Evolutionary conservation across 768 basidiomycete species (phyloP), one percentile per base, ranked within the genome.

Genomic region (Scleroderma citrinum): DNA sequence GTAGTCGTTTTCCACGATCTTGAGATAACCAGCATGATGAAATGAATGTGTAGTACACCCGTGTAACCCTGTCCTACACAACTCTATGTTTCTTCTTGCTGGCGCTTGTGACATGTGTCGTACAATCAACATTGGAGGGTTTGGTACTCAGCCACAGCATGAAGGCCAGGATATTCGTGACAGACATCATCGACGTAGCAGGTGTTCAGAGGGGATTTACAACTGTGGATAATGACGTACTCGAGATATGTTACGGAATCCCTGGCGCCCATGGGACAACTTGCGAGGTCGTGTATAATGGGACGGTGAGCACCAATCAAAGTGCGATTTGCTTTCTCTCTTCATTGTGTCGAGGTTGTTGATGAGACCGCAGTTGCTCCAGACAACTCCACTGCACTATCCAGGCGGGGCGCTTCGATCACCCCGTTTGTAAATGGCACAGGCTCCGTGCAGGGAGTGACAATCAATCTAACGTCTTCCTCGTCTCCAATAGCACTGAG

Each of bases 21-120:
- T 8, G 23, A 7, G 26, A 20, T 3, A 19, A 24, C 26, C 16
- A 37, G 41, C 29, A 24, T 32, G 20, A 54, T 17, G 7, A 19
- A 12, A 7, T 44, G 23, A 14, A n/a, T 23, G 34, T 20, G 10
- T 30, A 81, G 79, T 76, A 72, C 53, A 60, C 70, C 29, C 69
- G 75, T 51, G 67, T 78, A 44, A 79, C 76, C 7, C 57, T 76
- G 31, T 76, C 74, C n/a, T 73, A 69, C 10, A 72, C 69, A 58
- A 79, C 77, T 30, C 66, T 71, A 5, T 53, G 68, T 31, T 82
- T 77, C 59, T 75, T 78, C 56, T 60, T 72, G 35, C 63, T 79
- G 49, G 71, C 75, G 24, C 53, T 81, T 39, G 39, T 69, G 23
- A 69, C 68, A 47, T 75, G 71, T 50, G 46, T 72, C 36, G 59